These are phyloP conservation scores for Globisporangium viniferum DNA, from an alignment of 352 stramenopile species.

Conservation along the genomic window DNA sequence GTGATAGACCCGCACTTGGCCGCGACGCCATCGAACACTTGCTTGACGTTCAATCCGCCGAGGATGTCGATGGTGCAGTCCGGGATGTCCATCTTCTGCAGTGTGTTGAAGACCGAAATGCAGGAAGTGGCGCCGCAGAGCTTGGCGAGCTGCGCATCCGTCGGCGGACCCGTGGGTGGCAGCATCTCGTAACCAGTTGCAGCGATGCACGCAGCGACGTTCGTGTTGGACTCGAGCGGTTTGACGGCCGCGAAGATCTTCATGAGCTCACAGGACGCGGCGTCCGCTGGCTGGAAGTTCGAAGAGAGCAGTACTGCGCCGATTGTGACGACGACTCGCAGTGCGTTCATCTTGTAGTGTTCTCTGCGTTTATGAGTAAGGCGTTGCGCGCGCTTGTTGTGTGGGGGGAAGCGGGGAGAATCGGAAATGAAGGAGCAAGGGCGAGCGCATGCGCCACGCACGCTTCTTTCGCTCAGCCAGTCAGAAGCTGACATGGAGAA, in stretches of 20 bases:
- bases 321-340: not conserved
- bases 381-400: not conserved
- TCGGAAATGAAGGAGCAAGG: conserved; percentile 8
- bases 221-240: conserved; percentile 28
- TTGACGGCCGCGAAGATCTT: conserved; percentile 34
- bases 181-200: conserved; percentile 35
- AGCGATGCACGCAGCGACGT: conserved; percentile 32
- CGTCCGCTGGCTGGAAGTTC: not conserved
- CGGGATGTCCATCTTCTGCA: conserved; percentile 34
- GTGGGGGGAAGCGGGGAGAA: not conserved
- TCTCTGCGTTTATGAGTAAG: not conserved
- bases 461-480: not conserved
- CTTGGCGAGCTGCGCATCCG: conserved; percentile 30
- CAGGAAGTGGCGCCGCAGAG: conserved; percentile 25
- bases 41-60: conserved; percentile 43
- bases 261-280: conserved; percentile 31
- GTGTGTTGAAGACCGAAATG: conserved; percentile 22
- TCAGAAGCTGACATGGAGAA: not conserved
- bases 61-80: conserved; percentile 43
- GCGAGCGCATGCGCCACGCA: not conserved
- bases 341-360: conserved; percentile 5
- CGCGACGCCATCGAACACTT: conserved; percentile 19
- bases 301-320: conserved; percentile 11
- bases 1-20: conserved; percentile 6
- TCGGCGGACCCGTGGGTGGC: conserved; percentile 22